phyloP scores from a whole-genome alignment of 495 filamentous ascomycete species.

The Aspergillus olivimuriae region DNA sequence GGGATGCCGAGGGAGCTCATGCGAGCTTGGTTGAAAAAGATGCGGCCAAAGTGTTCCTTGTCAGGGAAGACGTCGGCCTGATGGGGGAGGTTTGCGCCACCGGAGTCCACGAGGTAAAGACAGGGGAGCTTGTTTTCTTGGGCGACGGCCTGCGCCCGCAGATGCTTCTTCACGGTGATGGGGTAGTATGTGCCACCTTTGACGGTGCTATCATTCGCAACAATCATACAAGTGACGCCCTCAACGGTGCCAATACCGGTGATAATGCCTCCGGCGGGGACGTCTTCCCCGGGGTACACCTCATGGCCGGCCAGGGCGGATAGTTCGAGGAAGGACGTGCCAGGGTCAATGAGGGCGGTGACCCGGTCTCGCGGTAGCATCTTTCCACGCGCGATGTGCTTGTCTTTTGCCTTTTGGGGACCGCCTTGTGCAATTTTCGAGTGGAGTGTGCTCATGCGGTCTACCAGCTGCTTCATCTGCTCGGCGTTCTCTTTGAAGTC shows the following conservation, averaged over 20 bases:
- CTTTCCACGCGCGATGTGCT: slow-evolving; percentile 82
- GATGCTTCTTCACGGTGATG: slow-evolving; percentile 96
- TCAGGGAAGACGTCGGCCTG: slow-evolving; percentile 98
- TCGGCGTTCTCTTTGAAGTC: slow-evolving; percentile 78
- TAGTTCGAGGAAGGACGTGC: slow-evolving; percentile 86
- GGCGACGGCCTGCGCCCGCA: slow-evolving; percentile 86
- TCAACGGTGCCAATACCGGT: slow-evolving; percentile 88
- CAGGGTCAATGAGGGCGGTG: slow-evolving; percentile 79
- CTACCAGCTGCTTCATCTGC: slow-evolving; percentile 69
- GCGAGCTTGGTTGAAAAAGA: slow-evolving; percentile 98
- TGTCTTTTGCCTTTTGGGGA: slow-evolving; percentile 75
- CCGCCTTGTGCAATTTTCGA: slow-evolving; percentile 67
- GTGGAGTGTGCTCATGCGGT: slow-evolving; percentile 62
- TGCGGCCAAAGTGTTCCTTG: slow-evolving; percentile 89
- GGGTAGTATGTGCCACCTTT: slow-evolving; percentile 99
- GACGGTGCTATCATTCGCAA: slow-evolving; percentile 96
- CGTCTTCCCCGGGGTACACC: slow-evolving; percentile 80
- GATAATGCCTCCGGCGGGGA: slow-evolving; percentile 83
- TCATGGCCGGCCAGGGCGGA: slow-evolving; percentile 81
- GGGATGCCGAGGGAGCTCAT: slow-evolving; percentile 78
- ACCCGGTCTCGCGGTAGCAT: slow-evolving; percentile 92
- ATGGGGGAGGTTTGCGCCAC: slow-evolving; percentile 91
- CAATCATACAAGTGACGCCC: slow-evolving; percentile 87
- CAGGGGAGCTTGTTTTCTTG: slow-evolving; percentile 82
- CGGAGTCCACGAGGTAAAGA: slow-evolving; percentile 94